Conservation (phyloP, 352 stramenopile species). For the Phytophthora fragariae region DNA sequence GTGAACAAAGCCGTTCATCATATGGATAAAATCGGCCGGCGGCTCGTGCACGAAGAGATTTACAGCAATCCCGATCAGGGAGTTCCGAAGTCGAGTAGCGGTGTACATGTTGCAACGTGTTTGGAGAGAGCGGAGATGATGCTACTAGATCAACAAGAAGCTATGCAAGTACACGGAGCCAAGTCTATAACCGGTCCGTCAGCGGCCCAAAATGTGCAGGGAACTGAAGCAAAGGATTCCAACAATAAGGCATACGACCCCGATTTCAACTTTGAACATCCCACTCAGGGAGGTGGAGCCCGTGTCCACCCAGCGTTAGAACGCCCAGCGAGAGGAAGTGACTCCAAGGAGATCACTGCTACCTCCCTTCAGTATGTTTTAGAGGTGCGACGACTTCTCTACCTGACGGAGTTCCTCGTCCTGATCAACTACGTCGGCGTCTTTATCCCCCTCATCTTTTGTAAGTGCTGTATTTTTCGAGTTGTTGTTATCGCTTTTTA, state of each 20-base stretch:
- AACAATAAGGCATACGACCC: not conserved
- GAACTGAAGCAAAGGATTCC: not conserved
- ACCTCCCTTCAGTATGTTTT: constrained; percentile 15
- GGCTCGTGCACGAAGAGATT: constrained; percentile 15
- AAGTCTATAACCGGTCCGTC: not conserved
- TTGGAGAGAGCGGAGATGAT: constrained; percentile 22
- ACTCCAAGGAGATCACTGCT: not conserved
- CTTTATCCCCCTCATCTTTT: constrained; percentile 41
- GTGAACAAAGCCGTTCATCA: constrained; percentile 14
- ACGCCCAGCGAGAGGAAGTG: not conserved
- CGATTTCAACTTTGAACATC: constrained; percentile 16
- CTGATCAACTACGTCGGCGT: constrained; percentile 45
- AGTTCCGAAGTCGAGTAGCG: constrained; percentile 14
- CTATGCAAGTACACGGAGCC: not conserved
- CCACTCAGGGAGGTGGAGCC: not conserved
- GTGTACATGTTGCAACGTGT: constrained; percentile 3
- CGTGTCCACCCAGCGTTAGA: constrained; percentile 19
- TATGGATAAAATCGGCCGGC: constrained; percentile 12
- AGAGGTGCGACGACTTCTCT: constrained; percentile 31
- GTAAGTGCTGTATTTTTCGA: constrained; percentile 11
- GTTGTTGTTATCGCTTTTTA: not conserved
- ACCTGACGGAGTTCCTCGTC: constrained; percentile 41
- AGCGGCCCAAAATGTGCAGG: not conserved
- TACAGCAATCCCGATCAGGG: constrained; percentile 5
- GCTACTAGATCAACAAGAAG: constrained; percentile 13